Evolutionary conservation across 108 stramenopile genomes (phyloP).

Genomic region (Aurantiochytrium sp.): DNA sequence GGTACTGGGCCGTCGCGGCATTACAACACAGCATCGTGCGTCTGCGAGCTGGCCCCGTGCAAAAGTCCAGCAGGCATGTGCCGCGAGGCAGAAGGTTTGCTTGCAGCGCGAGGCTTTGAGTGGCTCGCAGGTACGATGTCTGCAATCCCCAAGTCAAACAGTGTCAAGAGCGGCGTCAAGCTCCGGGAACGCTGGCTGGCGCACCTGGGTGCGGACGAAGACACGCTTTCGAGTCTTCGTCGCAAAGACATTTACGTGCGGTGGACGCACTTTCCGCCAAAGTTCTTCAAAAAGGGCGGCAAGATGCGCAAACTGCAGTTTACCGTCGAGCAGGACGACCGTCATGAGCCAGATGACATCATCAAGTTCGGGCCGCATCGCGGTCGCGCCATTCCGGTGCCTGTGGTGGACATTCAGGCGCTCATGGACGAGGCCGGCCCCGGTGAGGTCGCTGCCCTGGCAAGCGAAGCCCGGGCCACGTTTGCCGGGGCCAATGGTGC

Average conservation of each 20-base stretch:
- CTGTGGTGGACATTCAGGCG: background rate
- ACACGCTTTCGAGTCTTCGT: background rate
- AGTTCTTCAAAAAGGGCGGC: background rate
- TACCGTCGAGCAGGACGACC: background rate
- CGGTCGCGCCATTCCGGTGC: background rate
- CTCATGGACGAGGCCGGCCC: background rate
- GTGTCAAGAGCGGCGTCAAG: background rate
- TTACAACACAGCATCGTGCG: background rate
- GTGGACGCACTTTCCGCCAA: background rate
- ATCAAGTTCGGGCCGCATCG: background rate
- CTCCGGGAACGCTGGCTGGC: background rate
- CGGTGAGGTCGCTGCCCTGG: background rate
- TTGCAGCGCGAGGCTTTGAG: background rate
- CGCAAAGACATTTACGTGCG: background rate
- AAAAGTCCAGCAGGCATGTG: background rate
- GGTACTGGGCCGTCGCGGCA: background rate
- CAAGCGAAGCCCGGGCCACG: background rate
- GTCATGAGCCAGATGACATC: background rate
- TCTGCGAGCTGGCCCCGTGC: background rate
- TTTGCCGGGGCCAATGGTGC: too few relatives aligned
- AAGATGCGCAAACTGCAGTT: background rate
- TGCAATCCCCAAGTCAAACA: background rate
- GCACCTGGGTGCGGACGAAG: background rate
- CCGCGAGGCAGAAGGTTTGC: background rate
- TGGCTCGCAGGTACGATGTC: background rate